Evolutionary conservation across 768 basidiomycete species (phyloP), one percentile per base, ranked within the genome.

Genomic region (Rhodotorula toruloides): DNA sequence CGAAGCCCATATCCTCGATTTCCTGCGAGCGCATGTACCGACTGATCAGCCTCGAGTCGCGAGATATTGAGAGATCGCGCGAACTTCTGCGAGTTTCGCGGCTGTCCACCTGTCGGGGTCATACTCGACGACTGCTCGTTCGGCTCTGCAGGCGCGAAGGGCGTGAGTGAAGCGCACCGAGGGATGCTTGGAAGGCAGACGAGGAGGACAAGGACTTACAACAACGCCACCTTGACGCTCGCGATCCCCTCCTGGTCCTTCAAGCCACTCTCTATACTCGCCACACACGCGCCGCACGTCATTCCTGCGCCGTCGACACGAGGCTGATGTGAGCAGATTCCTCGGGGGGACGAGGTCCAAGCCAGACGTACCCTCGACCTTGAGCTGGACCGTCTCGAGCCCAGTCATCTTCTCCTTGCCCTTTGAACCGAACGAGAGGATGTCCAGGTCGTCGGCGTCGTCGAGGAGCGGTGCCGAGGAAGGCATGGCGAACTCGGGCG

Each of bases 1-100:
- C 91, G 75, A 96, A 96, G 14, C 91, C 91, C 61, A 92, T 86
- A 78, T 93, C 91, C 6, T 87, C 87, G 65, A 94, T 90, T 83
- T 92, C 91, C 88, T 92, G 77, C 42, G 47, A 36, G 34, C 21
- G 58, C 58, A 58, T 50, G 42, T 39, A 59, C 19, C 11, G 31
- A 42, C 32, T 54, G 37, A 54, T 68, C 53, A 67, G 55, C 31
- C 6, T 1, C 17, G n/a, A 42, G 53, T 27, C 55, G 74, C 12
- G 70, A 32, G 21, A 34, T n/a, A 36, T 19, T 16, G n/a, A 44
- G 43, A n/a, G 29, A 56, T 17, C n/a, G 39, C 22, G 80, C 86
- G 63, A 71, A 90, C 90, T 57, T 80, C 83, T 40, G 90, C 81
- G 58, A 99, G 83, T 76, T 88, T 91, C 53, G 86, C 88, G 14